Base-by-base conservation (phyloP, 1,284 basidiomycete genomes). In the Leccinum angustisporum region DNA sequence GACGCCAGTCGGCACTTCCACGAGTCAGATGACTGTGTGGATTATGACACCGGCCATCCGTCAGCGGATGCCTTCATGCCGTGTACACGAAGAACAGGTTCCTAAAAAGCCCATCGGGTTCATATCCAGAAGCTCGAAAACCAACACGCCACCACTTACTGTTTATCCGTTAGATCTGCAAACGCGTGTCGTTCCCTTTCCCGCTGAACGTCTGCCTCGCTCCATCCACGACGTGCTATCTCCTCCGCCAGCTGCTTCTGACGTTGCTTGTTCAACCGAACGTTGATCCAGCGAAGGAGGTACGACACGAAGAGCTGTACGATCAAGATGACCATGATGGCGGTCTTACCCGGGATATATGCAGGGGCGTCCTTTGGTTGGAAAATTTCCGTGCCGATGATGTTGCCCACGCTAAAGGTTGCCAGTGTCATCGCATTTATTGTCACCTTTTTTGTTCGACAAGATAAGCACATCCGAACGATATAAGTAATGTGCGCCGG, bases 151-250 rank as follows among this genome's bases (percentile, higher is more conserved):
- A 38, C 21, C 52, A 72, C 73, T 63, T 38, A 65, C 68, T 69
- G 72, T 34, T 65, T 66, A 62, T 79, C 77, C 9, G 77, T 77
- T 50, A 73, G 53, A 60, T 79, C 75, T 55, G 67, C 64, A 65
- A 79, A 79, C 18, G 76, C 76, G n/a, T 70, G 69, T 40, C 63
- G 67, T 56, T 76, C 74, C 3, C 68, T 65, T 61, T 78, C 71
- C 40, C 67, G 61, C 50, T 66, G 64, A 14, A 78, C 68, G 36
- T 79, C 76, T 9, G 68, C 71, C 10, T 71, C 68, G 1, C 65
- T 69, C 77, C 77, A 76, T 14, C 72, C 71, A 2, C 61, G 61
- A 30, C 68, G 65, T 2, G 53, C 56, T 64, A 64, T 71, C 51
- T 63, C 67, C n/a, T 70, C 66, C 14, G 38, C 57, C 13, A 74